Base-by-base conservation (phyloP, 148 eudicot genomes). In the Fagopyrum homotropicum region DNA sequence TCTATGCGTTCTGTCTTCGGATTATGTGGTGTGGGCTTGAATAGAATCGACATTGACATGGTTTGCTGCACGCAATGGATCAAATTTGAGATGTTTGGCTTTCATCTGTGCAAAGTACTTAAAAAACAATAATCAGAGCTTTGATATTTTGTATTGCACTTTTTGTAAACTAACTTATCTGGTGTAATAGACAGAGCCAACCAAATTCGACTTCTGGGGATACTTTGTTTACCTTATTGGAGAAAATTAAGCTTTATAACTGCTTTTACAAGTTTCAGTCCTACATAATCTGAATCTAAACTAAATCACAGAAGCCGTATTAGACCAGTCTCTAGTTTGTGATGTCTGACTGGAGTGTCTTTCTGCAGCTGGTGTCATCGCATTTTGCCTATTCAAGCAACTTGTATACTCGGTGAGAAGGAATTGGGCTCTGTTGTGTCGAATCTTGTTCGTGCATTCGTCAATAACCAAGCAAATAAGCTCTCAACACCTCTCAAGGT, bases 301-400 rank as follows among this genome's bases (percentile, higher is more conserved):
- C 3, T 45, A 63, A 19, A 29, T 63, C 16, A 4, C 44, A 63
- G 10, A 29, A 10, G n/a, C 10, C 4, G 30, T 19, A 22, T 0
- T 26, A 59, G 11, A 59, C 66, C 35, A 8, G 12, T 40, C 43
- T 72, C 56, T 72, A 47, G 6, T 11, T 22, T 72, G 2, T 47
- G 16, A 4, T 74, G 11, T 60, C 54, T 69, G 48, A 79, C 29
- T 60, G 55, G 9, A 55, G 12, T 64, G 63, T 79, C 48, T 79
- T 78, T 79, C 57, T 82, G 76, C 84, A 92, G 97, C 60, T 89
- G 94, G 97, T 89, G 94, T 76, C 87, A 92, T 85, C 89, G 97
- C 61, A 89, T 89, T 78, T 79, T 88, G 75, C 97, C 97, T 69
- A 84, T 92, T 57, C 97, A 92, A 84, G 92, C 89, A 49, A 92